Evolutionary conservation across 1,284 basidiomycete genomes (phyloP), one percentile per base, ranked within the genome.

Genomic region (Naganishia cerealis): DNA sequence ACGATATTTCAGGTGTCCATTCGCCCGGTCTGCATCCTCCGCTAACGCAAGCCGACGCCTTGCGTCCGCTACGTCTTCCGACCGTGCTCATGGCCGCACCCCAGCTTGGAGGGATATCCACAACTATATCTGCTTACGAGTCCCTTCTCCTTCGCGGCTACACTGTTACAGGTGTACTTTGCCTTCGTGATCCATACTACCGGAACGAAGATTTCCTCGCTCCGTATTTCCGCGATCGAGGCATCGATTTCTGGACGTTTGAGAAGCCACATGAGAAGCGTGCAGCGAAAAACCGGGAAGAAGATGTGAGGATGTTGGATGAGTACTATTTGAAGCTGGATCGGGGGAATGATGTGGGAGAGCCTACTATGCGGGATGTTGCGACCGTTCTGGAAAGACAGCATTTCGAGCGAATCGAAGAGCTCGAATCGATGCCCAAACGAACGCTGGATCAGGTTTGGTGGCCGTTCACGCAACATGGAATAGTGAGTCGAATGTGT

Each of bases 381-480:
- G 80, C 92, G 10, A 77, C 83, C 0, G 84, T 87, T 73, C 82
- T 98, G 13, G 88, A 91, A 71, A 66, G 78, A 3, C 80, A 84
- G 29, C 94, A 98, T 78, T 69, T 76, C 0, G 73, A 78, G 39
- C 85, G 94, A 12, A 79, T 96, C 9, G 75, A 83, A 2, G 86
- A 90, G 54, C 84, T 98, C 3, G 83, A 86, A 54, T 86, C 87
- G 0, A 91, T 96, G 87, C 87, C 92, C 1, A 81, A 83, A 15
- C 85, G 94, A 38, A 89, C 93, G 0, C 81, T 90, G 57, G 85
- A 92, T 63, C 85, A 84, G 0, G 84, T 96, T 66, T 98, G 95
- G 95, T 99, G 94, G 93, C 95, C 95, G 0, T 98, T 98, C 77
- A 92, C 94, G 1, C 95, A 99, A 77, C 95, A 99, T 74, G 87